A percentile compares a stretch with the other conserved stretches of the same genome.
Evolutionary conservation across 768 basidiomycete genomes (phyloP).

Genomic region (Boletus subparvulus): DNA sequence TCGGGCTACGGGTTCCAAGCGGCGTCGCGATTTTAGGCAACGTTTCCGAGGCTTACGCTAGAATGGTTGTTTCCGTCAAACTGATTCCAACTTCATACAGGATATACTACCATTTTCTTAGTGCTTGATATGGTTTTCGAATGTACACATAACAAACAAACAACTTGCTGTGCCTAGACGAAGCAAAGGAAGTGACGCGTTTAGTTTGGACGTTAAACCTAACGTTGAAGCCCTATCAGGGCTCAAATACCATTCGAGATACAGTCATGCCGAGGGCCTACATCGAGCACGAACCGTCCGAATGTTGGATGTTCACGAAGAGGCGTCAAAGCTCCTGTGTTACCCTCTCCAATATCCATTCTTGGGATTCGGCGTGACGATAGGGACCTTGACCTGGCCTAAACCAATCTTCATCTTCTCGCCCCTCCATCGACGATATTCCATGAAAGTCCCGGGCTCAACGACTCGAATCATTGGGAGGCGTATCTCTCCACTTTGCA

Average conservation of each 20-base stretch:
- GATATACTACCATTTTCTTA: too few relatives aligned
- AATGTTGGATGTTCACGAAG: background rate
- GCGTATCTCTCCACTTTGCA: background rate
- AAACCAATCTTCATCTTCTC: conserved; percentile 7
- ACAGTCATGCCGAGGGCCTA: background rate
- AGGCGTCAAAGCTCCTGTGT: conserved; percentile 4
- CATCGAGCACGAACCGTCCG: too few relatives aligned
- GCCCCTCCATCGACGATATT: conserved; percentile 8
- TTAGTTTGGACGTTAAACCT: background rate
- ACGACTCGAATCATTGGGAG: conserved; percentile 13
- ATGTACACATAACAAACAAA: background rate
- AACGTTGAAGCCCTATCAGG: too few relatives aligned
- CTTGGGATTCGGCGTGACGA: conserved; percentile 2
- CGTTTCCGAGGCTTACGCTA: too few relatives aligned
- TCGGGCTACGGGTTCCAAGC: too few relatives aligned
- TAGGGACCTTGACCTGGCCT: conserved; percentile 17
- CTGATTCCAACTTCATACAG: too few relatives aligned
- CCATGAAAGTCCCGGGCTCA: conserved; percentile 11
- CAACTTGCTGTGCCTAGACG: background rate
- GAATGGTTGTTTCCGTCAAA: too few relatives aligned
- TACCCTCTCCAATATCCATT: conserved; percentile 12
- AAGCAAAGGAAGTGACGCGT: background rate
- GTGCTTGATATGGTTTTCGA: background rate
- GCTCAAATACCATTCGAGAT: background rate
- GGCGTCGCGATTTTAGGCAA: background rate